Conservation (phyloP, 768 basidiomycete genomes). For the Pleurotus djamor region DNA sequence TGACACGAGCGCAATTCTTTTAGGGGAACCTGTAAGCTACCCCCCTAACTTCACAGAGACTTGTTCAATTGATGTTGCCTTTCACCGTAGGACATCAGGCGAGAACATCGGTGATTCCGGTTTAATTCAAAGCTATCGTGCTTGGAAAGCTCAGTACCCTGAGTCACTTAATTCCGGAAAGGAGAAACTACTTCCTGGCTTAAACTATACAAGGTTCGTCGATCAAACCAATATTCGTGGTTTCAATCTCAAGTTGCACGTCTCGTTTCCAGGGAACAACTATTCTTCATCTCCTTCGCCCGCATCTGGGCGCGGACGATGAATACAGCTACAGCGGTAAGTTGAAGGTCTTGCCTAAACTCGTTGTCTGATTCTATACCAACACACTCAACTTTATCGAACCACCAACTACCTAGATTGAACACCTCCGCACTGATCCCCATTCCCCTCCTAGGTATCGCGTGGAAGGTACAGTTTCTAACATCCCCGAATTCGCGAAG, state of each 20-base stretch:
- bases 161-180: constrained; percentile 57
- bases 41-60: neutral
- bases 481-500: constrained; percentile 85
- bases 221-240: no score
- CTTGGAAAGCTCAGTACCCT: constrained; percentile 84
- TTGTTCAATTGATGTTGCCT: constrained; percentile 11
- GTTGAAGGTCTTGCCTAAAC: constrained; percentile 10
- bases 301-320: constrained; percentile 83
- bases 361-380: neutral
- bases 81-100: constrained; percentile 67
- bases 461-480: constrained; percentile 83
- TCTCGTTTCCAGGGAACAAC: constrained; percentile 62
- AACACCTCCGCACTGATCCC: constrained; percentile 82
- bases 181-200: constrained; percentile 80
- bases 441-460: constrained; percentile 83
- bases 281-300: constrained; percentile 92
- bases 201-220: constrained; percentile 67
- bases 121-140: constrained; percentile 82
- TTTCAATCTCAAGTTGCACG: constrained; percentile 3
- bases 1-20: neutral
- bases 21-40: constrained; percentile 68
- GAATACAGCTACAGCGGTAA: constrained; percentile 73
- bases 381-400: neutral
- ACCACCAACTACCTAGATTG: constrained; percentile 43
- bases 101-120: constrained; percentile 91